Evolutionary conservation across 1,284 basidiomycete species (phyloP).

Genomic region (Trichosporon sp.): DNA sequence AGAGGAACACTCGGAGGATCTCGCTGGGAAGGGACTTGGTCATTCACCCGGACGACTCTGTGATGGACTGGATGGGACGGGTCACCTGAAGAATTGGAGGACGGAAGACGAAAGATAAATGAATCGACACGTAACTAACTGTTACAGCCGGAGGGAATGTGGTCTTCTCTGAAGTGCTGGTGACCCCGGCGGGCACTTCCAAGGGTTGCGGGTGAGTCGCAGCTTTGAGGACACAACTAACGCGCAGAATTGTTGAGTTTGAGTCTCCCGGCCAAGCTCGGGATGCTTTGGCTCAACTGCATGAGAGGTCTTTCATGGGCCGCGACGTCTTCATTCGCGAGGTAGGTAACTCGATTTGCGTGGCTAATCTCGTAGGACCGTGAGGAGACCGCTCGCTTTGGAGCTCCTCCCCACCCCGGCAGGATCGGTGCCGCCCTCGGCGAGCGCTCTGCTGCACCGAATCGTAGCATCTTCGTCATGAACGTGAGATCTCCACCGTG

Average conservation of each 20-base stretch:
- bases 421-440: constrained; percentile 85
- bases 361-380: constrained; percentile 66
- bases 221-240: background rate
- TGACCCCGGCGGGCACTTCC: constrained; percentile 91
- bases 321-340: constrained; percentile 94
- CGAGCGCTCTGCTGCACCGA: constrained; percentile 31
- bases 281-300: constrained; percentile 76
- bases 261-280: constrained; percentile 76
- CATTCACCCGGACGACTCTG: constrained; percentile 4
- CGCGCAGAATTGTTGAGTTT: constrained; percentile 81
- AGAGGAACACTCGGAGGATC: background rate
- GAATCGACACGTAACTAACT: constrained; percentile 1
- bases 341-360: constrained; percentile 53
- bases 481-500: constrained; percentile 59
- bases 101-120: background rate
- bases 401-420: constrained; percentile 83
- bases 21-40: background rate
- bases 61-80: constrained; percentile 7
- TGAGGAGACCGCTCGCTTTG: constrained; percentile 90
- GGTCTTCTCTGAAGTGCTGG: constrained; percentile 95
- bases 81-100: background rate
- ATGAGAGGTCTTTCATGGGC: constrained; percentile 80
- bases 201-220: constrained; percentile 92
- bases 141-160: constrained; percentile 79
- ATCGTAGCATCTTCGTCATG: constrained; percentile 82